Conservation (phyloP, 2,329 filamentous ascomycete genomes). For the Cordyceps fumosorosea region DNA sequence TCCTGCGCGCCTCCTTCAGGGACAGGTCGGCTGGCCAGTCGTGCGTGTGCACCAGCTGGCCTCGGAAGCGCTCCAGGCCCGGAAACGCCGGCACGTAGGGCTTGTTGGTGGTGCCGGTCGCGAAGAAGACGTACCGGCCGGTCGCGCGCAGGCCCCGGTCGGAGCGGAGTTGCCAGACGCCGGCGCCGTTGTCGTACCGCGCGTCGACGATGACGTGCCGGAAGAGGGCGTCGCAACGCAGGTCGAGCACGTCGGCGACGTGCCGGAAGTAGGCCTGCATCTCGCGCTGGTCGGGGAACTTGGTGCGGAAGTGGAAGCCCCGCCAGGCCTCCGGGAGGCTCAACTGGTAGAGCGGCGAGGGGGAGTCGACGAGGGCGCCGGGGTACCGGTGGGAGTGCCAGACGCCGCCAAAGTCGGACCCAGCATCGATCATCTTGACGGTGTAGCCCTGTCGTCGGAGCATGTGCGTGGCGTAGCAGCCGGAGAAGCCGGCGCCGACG, state of each 20-base stretch:
- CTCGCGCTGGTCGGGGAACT: conserved; percentile 33
- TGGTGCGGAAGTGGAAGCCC: conserved; percentile 37
- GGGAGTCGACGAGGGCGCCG: conserved; percentile 34
- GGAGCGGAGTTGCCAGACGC: conserved; percentile 38
- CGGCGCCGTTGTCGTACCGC: conserved; percentile 28
- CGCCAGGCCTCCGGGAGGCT: conserved; percentile 32
- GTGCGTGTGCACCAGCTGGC: conserved; percentile 24
- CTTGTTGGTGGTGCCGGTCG: conserved; percentile 40
- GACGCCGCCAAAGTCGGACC: conserved; percentile 31
- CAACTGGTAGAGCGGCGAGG: conserved; percentile 30
- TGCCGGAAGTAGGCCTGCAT: conserved; percentile 40
- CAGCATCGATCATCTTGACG: conserved; percentile 32
- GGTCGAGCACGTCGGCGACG: conserved; percentile 35
- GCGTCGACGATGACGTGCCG: conserved; percentile 35
- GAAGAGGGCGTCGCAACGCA: conserved; percentile 39
- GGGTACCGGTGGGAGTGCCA: conserved; percentile 41
- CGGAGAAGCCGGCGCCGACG: conserved; percentile 22
- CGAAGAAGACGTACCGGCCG: conserved; percentile 38
- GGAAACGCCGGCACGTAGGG: conserved; percentile 29
- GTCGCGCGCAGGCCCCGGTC: conserved; percentile 31
- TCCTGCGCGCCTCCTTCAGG: conserved; percentile 21
- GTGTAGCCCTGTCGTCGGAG: conserved; percentile 30
- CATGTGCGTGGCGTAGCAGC: conserved; percentile 25
- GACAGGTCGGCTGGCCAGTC: conserved; percentile 21
- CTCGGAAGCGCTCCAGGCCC: conserved; percentile 27